Percentiles rank a stretch among this genome's conserved stretches.
phyloP scores from a whole-genome alignment of 805 yeast species.

The Lipomyces japonicus region DNA sequence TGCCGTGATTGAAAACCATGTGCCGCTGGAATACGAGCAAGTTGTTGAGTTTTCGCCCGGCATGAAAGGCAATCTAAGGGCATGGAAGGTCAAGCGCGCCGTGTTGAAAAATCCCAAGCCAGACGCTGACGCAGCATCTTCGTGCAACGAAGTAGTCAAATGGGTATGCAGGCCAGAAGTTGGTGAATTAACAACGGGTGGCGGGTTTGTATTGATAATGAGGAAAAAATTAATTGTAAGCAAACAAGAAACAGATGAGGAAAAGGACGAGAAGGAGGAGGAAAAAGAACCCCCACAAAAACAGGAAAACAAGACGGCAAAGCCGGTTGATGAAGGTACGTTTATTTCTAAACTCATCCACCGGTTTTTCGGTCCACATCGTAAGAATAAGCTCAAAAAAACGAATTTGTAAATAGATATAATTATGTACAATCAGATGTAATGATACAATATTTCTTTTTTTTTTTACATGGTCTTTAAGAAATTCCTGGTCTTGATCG shows the following conservation, averaged over 20 bases:
- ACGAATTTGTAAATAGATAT: background rate
- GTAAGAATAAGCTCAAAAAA: background rate
- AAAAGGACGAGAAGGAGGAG: no score
- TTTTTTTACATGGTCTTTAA: slow-evolving; percentile 47
- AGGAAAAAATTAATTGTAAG: slow-evolving; percentile 5
- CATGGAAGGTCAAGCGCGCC: slow-evolving; percentile 49
- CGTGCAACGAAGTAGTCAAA: slow-evolving; percentile 29
- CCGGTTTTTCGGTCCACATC: no score
- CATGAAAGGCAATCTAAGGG: slow-evolving; percentile 50
- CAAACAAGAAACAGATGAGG: no score
- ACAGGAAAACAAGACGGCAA: no score
- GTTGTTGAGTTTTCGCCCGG: slow-evolving; percentile 47
- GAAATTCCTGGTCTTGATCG: slow-evolving; percentile 77
- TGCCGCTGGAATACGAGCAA: slow-evolving; percentile 40
- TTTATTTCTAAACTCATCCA: no score
- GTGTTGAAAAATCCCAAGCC: slow-evolving; percentile 35
- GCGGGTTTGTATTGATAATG: slow-evolving; percentile 50
- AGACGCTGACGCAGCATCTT: background rate
- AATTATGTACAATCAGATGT: background rate
- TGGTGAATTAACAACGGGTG: slow-evolving; percentile 47
- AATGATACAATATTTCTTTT: no score
- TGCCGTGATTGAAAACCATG: slow-evolving; percentile 34
- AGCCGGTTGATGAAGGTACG: no score
- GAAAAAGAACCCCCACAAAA: no score
- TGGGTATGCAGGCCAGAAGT: slow-evolving; percentile 51